Evolutionary conservation across 164 flowering plant species (phyloP).

Genomic region (Santalum album): DNA sequence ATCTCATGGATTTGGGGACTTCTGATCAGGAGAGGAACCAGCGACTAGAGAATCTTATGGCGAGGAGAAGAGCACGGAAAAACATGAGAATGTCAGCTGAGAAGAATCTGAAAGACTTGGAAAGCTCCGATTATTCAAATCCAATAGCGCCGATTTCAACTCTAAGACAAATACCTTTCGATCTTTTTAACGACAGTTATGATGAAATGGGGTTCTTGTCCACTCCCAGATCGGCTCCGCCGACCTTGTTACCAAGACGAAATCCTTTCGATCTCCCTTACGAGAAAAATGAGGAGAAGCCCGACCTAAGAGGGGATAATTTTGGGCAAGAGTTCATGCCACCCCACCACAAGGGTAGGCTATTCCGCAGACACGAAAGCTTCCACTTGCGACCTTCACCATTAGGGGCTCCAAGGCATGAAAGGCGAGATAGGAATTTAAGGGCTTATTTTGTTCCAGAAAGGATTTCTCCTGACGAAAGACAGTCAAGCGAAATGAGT

Average conservation of each 20-base stretch:
- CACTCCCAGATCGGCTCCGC: constrained; percentile 90
- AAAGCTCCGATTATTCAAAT: constrained; percentile 40
- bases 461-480: constrained; percentile 31
- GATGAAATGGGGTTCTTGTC: constrained; percentile 48
- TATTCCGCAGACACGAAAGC: constrained; percentile 67
- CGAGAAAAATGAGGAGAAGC: constrained; percentile 67
- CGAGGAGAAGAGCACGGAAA: constrained; percentile 63
- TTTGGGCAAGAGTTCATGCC: constrained; percentile 46
- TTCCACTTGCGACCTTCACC: constrained; percentile 54
- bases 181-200: constrained; percentile 45
- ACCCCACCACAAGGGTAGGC: constrained; percentile 42
- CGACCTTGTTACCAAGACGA: constrained; percentile 46
- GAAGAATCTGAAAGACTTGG: constrained; percentile 78
- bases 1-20: constrained; percentile 69
- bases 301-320: constrained; percentile 49
- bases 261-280: constrained; percentile 91
- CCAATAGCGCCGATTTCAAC: constrained; percentile 59
- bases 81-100: constrained; percentile 42
- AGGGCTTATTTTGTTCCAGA: constrained; percentile 63
- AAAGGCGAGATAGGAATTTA: constrained; percentile 28
- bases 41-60: constrained; percentile 74
- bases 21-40: constrained; percentile 69
- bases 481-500: constrained; percentile 62
- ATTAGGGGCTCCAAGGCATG: constrained; percentile 38
- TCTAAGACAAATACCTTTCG: constrained; percentile 65